A percentile compares a stretch with the other conserved stretches of the same genome.
These are phyloP conservation scores for Boletus rubroflammeus DNA, from an alignment of 768 basidiomycete genomes.

Conservation along the genomic window DNA sequence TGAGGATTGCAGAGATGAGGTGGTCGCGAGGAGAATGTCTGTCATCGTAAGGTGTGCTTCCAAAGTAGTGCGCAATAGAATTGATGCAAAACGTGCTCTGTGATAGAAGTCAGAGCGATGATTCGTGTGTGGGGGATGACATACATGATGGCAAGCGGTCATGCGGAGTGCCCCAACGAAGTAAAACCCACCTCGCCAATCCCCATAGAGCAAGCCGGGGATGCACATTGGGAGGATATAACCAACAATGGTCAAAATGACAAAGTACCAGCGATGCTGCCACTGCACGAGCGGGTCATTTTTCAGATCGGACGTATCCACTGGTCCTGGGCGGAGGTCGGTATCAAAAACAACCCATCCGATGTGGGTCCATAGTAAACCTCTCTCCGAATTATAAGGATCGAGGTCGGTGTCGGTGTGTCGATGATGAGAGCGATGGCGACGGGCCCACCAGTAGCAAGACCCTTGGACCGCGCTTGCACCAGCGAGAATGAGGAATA, in stretches of 20 bases:
- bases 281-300: conserved; percentile 68
- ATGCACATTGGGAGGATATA: conserved; percentile 63
- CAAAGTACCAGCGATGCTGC: conserved; percentile 75
- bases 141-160: conserved; percentile 76
- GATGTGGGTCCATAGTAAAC: conserved; percentile 74
- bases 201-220: conserved; percentile 68
- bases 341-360: conserved; percentile 86
- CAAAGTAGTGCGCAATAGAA: conserved; percentile 83
- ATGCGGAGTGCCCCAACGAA: conserved; percentile 71
- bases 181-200: conserved; percentile 76
- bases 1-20: conserved; percentile 76
- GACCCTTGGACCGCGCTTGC: conserved; percentile 85
- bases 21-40: conserved; percentile 73
- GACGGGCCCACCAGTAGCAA: conserved; percentile 83
- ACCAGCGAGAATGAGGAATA: conserved; percentile 68
- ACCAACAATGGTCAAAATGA: conserved; percentile 62
- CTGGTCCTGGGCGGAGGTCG: conserved; percentile 62
- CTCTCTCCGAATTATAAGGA: conserved; percentile 78
- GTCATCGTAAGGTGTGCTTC: conserved; percentile 79
- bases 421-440: conserved; percentile 80
- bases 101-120: background rate
- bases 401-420: conserved; percentile 85
- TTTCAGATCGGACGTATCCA: conserved; percentile 69
- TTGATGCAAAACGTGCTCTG: conserved; percentile 88
- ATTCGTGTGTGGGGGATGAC: conserved; percentile 26